These are phyloP conservation scores for Colletotrichum costaricense DNA, from an alignment of 2,329 filamentous ascomycete species.

Conservation along the genomic window DNA sequence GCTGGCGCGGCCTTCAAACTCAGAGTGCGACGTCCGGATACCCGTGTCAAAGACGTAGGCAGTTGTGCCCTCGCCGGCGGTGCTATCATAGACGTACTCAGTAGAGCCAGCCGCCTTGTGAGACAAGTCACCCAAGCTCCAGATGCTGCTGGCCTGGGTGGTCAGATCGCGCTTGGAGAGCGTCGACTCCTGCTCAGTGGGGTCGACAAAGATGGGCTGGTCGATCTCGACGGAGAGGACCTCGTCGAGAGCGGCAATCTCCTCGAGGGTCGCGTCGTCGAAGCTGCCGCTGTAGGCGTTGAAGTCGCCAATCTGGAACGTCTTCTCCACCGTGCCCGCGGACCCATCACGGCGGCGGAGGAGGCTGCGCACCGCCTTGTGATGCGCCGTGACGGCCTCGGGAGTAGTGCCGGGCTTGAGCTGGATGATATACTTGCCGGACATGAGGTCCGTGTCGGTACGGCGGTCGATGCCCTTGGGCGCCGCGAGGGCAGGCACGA, in stretches of 20 bases:
- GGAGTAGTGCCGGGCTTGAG: conserved; percentile 50
- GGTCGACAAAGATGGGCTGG: conserved; percentile 24
- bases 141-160: conserved; percentile 40
- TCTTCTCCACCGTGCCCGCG: conserved; percentile 39
- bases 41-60: conserved; percentile 59
- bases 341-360: conserved; percentile 47
- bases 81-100: conserved; percentile 42
- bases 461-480: conserved; percentile 10
- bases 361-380: conserved; percentile 43
- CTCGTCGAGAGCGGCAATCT: conserved; percentile 50
- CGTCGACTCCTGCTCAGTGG: neutral
- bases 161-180: conserved; percentile 27
- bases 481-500: conserved; percentile 17
- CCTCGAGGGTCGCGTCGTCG: conserved; percentile 50
- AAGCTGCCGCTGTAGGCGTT: conserved; percentile 57
- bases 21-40: conserved; percentile 49
- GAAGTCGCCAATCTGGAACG: conserved; percentile 42
- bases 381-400: conserved; percentile 41
- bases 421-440: conserved; percentile 59
- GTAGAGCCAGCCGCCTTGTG: conserved; percentile 46
- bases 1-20: conserved; percentile 43
- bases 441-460: conserved; percentile 38
- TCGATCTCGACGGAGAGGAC: conserved; percentile 47
- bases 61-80: conserved; percentile 40
- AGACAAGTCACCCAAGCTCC: conserved; percentile 52